phyloP scores from a whole-genome alignment of 805 yeast genomes.

The Nakazawaea ambrosiae region DNA sequence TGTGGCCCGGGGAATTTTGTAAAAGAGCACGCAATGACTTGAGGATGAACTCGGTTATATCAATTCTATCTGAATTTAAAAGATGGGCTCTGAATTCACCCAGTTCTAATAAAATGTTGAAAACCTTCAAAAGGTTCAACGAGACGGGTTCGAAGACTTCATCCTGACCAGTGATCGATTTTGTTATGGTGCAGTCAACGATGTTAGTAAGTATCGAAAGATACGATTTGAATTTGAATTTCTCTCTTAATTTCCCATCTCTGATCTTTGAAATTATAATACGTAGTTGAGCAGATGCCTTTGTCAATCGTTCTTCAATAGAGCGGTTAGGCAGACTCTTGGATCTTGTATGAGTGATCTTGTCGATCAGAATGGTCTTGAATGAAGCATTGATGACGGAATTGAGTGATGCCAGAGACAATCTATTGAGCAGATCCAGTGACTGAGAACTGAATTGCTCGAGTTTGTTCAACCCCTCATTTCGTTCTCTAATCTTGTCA shows the following conservation, averaged over 20 bases:
- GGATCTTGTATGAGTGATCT: constrained; percentile 20
- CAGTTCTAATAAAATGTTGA: constrained; percentile 19
- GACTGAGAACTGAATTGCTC: constrained; percentile 21
- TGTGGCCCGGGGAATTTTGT: background rate
- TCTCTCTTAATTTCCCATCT: constrained; percentile 9
- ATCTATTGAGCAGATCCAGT: constrained; percentile 14
- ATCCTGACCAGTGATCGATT: constrained; percentile 2
- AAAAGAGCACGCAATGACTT: constrained; percentile 11
- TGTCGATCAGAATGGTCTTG: constrained; percentile 29
- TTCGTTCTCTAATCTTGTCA: constrained; percentile 46
- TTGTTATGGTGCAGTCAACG: constrained; percentile 11
- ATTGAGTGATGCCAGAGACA: constrained; percentile 19
- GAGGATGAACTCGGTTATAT: constrained; percentile 13
- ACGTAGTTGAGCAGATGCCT: constrained; percentile 26
- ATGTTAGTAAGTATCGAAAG: constrained; percentile 15
- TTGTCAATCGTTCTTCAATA: constrained; percentile 23
- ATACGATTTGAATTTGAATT: constrained; percentile 21
- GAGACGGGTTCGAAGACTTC: constrained; percentile 22
- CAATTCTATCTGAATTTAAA: constrained; percentile 12
- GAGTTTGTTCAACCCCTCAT: constrained; percentile 37
- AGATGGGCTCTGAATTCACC: constrained; percentile 22
- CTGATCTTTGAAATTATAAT: constrained; percentile 17
- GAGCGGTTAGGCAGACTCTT: constrained; percentile 16
- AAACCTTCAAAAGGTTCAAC: constrained; percentile 20
- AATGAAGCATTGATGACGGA: constrained; percentile 21